Evolutionary conservation across 306 rosid species (phyloP), one percentile per base, ranked within the genome.

Genomic region (Pyrus pyrifolia): DNA sequence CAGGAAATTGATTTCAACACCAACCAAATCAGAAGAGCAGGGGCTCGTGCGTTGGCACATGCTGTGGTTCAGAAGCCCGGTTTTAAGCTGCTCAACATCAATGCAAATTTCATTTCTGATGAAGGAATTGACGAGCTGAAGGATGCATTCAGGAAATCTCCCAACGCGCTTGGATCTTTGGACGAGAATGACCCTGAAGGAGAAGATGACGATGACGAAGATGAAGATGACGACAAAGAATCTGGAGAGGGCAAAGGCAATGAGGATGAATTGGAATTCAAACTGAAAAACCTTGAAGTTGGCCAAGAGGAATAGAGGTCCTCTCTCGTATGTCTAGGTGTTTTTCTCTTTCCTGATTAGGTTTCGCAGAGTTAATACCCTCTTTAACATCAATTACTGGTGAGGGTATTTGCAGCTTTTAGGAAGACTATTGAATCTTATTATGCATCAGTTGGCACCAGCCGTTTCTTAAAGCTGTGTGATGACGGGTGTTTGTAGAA

Each of bases 151-250:
- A 88, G 85, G 88, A 87, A 85, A 30, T 83, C 72, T 77, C 91
- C 93, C 0, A 74, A 82, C 57, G 45, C 67, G 79, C 94, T 96
- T 12, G 98, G 91, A 67, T 72, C 93, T 49, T 80, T 96, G 85
- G 93, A 93, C 71, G 98, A 93, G 29, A 96, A 96, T 77, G 96
- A 96, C 57, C 97, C 98, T 19, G 93, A 92, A 57, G 97, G 97
- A 78, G 81, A 7, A 60, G 96, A 87, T 18, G 84, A 80, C 2
- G 86, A 83, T 4, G 95, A 83, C 10, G 82, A 76, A 7, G 87
- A 82, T 6, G 95, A 83, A 12, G 82, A 76, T 2, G 86, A 85
- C 11, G 82, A 71, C 4, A 85, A 73, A 25, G 91, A 85, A 68
- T 78, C 83, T 59, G 90, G 78, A n/a, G 90, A 78, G 12, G 87